Percentiles rank a stretch among this genome's conserved stretches.
phyloP scores from a whole-genome alignment of 1,284 basidiomycete species.

The Moesziomyces antarcticus region DNA sequence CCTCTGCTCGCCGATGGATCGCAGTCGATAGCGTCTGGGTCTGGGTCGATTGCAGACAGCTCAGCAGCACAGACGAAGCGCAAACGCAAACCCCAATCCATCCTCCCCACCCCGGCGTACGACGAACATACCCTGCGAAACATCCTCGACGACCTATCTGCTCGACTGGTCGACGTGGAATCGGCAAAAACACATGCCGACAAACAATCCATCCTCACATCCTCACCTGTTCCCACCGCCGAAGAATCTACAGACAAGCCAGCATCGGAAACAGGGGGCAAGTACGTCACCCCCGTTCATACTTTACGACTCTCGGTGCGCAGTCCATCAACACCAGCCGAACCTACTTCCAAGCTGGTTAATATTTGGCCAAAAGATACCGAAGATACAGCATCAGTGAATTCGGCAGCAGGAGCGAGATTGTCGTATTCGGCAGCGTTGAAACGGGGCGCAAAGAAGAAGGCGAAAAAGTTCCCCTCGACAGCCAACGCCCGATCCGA shows the following conservation, averaged over 20 bases:
- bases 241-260: not conserved
- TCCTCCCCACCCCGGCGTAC: constrained; percentile 33
- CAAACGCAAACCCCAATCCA: constrained; percentile 16
- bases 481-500: not conserved
- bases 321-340: not conserved
- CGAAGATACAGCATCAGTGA: not conserved
- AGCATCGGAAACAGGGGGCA: not conserved
- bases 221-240: too few relatives aligned
- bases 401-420: not conserved
- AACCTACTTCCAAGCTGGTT: constrained; percentile 11
- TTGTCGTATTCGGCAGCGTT: constrained; percentile 35
- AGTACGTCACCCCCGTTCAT: constrained; percentile 24
- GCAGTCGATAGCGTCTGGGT: constrained; percentile 1
- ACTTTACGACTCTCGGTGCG: constrained; percentile 9
- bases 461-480: constrained; percentile 1
- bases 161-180: constrained; percentile 23
- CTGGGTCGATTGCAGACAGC: constrained; percentile 4
- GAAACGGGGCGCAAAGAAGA: constrained; percentile 18
- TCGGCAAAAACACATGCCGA: not conserved
- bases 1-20: constrained; percentile 19
- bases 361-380: constrained; percentile 28
- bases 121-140: constrained; percentile 15
- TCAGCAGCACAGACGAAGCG: constrained; percentile 5
- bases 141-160: constrained; percentile 27
- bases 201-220: too few relatives aligned